A percentile compares a stretch with the other conserved stretches of the same genome.
Conservation (phyloP, 2,329 filamentous ascomycete genomes). For the Penicillium vulpinum region DNA sequence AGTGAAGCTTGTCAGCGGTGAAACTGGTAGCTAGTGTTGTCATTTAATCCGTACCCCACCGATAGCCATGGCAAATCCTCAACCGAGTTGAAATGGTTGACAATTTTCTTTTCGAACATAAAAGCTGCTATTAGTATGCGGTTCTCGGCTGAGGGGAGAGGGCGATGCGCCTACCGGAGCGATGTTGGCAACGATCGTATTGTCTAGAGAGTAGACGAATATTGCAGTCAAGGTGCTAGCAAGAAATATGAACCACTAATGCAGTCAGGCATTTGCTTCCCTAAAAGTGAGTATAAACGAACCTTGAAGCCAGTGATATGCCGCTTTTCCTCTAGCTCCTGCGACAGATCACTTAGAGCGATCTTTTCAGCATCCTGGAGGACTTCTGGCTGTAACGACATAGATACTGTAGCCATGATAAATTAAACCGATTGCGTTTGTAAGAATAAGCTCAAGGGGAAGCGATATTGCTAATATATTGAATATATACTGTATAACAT, state of each 20-base stretch:
- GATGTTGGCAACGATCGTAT: conserved; percentile 1
- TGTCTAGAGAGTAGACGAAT: background rate
- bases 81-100: background rate
- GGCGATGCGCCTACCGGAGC: background rate
- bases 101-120: background rate
- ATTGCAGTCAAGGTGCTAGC: background rate
- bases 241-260: conserved; percentile 10
- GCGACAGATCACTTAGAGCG: no score
- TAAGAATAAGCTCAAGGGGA: no score
- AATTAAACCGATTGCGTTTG: no score
- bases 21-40: background rate
- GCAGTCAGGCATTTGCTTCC: background rate
- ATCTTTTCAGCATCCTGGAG: no score
- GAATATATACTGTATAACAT: no score
- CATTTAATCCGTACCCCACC: background rate
- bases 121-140: background rate
- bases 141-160: no score
- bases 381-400: no score
- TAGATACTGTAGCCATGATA: no score
- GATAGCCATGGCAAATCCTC: background rate
- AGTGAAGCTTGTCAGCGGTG: background rate
- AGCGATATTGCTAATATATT: no score
- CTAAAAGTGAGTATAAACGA: no score
- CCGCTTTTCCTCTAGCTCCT: no score
- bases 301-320: no score